Conservation (phyloP, 2,329 filamentous ascomycete genomes). For the Huntiella abstrusa region DNA sequence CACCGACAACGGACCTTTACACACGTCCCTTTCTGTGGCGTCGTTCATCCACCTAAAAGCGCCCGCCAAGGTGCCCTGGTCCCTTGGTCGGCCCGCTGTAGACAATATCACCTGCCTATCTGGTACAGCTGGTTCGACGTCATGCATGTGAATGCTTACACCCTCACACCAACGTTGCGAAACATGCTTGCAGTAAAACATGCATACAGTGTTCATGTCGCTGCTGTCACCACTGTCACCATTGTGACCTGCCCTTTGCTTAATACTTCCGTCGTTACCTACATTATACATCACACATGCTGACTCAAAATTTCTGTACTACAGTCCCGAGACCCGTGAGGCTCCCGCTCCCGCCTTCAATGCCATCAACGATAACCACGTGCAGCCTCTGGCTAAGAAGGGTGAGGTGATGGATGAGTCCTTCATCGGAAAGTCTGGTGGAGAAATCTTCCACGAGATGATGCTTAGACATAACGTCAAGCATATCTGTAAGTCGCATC, state of each 20-base stretch:
- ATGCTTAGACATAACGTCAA: constrained; percentile 86
- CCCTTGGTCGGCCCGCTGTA: constrained; percentile 2
- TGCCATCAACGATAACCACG: constrained; percentile 33
- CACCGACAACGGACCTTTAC: neutral
- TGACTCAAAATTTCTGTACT: constrained; percentile 7
- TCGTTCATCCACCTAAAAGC: too few relatives aligned
- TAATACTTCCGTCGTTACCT: neutral
- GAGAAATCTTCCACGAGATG: constrained; percentile 98
- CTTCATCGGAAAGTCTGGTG: constrained; percentile 87
- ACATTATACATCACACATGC: neutral
- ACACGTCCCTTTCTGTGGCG: too few relatives aligned
- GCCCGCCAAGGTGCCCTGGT: neutral
- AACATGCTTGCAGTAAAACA: too few relatives aligned
- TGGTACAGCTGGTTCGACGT: neutral
- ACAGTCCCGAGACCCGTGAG: constrained; percentile 33
- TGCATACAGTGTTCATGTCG: too few relatives aligned
- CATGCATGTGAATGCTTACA: too few relatives aligned
- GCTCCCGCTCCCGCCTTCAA: constrained; percentile 46
- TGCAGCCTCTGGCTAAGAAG: constrained; percentile 46
- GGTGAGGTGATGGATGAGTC: constrained; percentile 58
- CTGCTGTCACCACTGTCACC: too few relatives aligned
- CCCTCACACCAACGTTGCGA: neutral
- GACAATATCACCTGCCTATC: constrained; percentile 1
- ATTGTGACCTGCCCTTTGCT: neutral
- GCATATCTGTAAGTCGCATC: constrained; percentile 60